Base-by-base conservation (phyloP, 192 early-diverging fungal species). In the Mortierella hygrophila region DNA sequence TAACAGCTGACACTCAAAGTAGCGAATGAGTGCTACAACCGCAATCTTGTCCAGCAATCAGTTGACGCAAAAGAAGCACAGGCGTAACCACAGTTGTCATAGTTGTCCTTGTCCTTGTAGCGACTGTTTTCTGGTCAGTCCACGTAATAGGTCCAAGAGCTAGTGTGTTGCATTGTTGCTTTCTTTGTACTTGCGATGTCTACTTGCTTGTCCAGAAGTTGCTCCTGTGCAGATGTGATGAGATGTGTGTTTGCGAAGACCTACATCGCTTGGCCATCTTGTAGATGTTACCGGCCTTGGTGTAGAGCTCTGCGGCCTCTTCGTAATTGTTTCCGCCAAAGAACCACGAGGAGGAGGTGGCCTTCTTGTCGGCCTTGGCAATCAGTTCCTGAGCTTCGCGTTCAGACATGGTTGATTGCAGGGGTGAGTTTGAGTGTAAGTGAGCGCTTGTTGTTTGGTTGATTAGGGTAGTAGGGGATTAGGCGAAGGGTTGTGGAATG, bases 301-400 rank as follows among this genome's bases (percentile, higher is more conserved):
- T 92, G 88, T 96, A 99, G 46, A 99, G 92, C 63, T 99, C 98
- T 42, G 95, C 94, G 10, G 98, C 98, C 83, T 99, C 98, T 72
- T 99, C 98, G 79, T 94, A 94, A 84, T 98, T 99, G 69, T 97
- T 96, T 4, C 94, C 92, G 54, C 92, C 90, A 85, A 94, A 95
- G 69, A 92, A 89, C 93, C 94, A 96, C 37, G 92, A 86, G 74
- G 89, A 90, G 35, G 90, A 88, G 4, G 88, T 90, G 20, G 94
- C 92, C 78, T 91, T 94, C 81, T 94, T 95, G 84, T 95, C 92
- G 37, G 96, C 96, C 81, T 93, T 92, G 41, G 91, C 88, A 38
- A 96, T 82, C 42, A 95, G 82, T 63, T 89, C 87, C 78, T 88
- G 89, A 68, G 92, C 93, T 79, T 94, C 90, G 71, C 89, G 88